These are phyloP conservation scores for Gymnopilus dilepis DNA, from an alignment of 768 basidiomycete genomes.

Conservation along the genomic window DNA sequence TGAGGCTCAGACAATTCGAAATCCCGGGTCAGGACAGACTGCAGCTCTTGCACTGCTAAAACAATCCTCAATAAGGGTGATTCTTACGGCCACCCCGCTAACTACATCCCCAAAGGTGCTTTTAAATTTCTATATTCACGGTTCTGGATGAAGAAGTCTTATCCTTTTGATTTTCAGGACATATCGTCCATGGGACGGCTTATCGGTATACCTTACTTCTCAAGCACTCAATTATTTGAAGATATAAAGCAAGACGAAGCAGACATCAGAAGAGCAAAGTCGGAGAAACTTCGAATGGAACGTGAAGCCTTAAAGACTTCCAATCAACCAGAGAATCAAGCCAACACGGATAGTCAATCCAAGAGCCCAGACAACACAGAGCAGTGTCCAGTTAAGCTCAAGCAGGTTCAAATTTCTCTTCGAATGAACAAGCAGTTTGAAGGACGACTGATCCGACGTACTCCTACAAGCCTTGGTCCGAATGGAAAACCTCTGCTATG, in stretches of 20 bases:
- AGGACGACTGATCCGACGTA: constrained; percentile 27
- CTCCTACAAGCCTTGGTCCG: constrained; percentile 17
- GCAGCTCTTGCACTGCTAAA: constrained; percentile 20
- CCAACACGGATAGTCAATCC: not conserved
- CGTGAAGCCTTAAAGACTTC: too few relatives aligned
- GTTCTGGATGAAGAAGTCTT: too few relatives aligned
- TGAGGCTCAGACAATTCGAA: constrained; percentile 31
- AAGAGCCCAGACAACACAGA: not conserved
- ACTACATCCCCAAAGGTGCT: constrained; percentile 29
- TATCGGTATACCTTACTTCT: constrained; percentile 31
- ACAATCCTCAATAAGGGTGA: constrained; percentile 13
- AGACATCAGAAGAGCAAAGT: constrained; percentile 18
- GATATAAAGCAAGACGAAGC: constrained; percentile 30
- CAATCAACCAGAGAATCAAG: too few relatives aligned
- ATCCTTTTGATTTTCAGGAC: constrained; percentile 27
- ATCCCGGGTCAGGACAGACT: constrained; percentile 21
- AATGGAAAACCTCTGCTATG: constrained; percentile 19
- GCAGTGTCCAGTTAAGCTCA: constrained; percentile 7
- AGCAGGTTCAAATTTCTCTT: constrained; percentile 12
- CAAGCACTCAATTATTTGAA: constrained; percentile 13
- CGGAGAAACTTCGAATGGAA: not conserved
- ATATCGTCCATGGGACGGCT: constrained; percentile 33
- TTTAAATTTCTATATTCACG: not conserved
- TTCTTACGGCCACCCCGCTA: constrained; percentile 36
- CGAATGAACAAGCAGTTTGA: constrained; percentile 25